A percentile compares a stretch with the other conserved stretches of the same genome.
phyloP scores from a whole-genome alignment of 1,139 yeast species.

The Diutina scorzettiae region DNA sequence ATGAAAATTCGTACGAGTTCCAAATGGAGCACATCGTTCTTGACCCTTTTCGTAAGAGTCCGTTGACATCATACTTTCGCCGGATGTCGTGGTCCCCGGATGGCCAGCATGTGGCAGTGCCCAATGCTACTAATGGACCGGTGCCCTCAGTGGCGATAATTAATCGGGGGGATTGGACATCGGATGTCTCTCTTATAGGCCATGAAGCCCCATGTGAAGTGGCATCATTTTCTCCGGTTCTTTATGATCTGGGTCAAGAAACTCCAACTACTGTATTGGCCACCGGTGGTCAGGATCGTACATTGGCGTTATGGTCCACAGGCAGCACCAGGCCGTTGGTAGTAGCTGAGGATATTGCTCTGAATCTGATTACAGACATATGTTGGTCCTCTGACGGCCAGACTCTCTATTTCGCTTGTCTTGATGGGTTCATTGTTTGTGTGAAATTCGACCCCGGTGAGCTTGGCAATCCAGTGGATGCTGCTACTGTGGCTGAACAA shows the following conservation, averaged over 20 bases:
- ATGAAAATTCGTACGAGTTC: slow-evolving; percentile 65
- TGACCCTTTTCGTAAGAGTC: slow-evolving; percentile 81
- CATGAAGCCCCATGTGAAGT: slow-evolving; percentile 97
- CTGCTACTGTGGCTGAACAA: slow-evolving; percentile 51
- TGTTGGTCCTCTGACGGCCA: slow-evolving; percentile 75
- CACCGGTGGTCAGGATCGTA: slow-evolving; percentile 71
- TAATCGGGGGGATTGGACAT: slow-evolving; percentile 87
- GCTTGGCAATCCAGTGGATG: slow-evolving; percentile 59
- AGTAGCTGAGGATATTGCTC: slow-evolving; percentile 50
- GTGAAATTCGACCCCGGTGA: slow-evolving; percentile 59
- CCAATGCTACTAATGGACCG: slow-evolving; percentile 96
- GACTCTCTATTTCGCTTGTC: slow-evolving; percentile 57
- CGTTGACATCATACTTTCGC: slow-evolving; percentile 84
- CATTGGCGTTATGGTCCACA: slow-evolving; percentile 64
- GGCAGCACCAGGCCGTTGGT: slow-evolving; percentile 47
- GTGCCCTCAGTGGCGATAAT: slow-evolving; percentile 82
- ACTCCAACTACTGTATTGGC: slow-evolving; percentile 40
- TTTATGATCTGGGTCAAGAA: slow-evolving; percentile 19
- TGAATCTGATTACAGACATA: slow-evolving; percentile 58
- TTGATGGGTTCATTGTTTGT: slow-evolving; percentile 78
- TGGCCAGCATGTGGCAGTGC: slow-evolving; percentile 91
- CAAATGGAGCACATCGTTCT: slow-evolving; percentile 74
- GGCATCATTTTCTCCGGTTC: slow-evolving; percentile 72
- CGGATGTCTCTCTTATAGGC: slow-evolving; percentile 80
- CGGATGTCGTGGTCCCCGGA: slow-evolving; percentile 97